These are phyloP conservation scores for Amanita subjunquillea DNA, from an alignment of 768 basidiomycete species.

Conservation along the genomic window DNA sequence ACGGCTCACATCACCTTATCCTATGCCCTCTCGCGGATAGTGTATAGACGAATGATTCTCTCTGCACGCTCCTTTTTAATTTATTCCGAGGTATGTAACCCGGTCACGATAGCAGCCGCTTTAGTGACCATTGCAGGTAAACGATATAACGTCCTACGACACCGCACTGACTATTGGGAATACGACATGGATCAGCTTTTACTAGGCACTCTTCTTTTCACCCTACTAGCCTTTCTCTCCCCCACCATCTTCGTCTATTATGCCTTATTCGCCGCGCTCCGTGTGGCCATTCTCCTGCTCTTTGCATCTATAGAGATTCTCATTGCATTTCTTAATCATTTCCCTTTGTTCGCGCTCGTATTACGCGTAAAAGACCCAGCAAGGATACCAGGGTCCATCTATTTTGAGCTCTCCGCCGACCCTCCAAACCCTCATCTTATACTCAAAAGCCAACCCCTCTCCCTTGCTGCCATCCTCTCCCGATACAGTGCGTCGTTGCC, in stretches of 20 bases:
- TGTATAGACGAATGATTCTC: conserved; percentile 52
- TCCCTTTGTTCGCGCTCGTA: conserved; percentile 85
- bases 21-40: conserved; percentile 48
- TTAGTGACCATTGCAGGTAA: conserved; percentile 36
- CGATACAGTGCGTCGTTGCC: conserved; percentile 40
- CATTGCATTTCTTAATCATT: conserved; percentile 81
- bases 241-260: conserved; percentile 88
- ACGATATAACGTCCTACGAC: conserved; percentile 76
- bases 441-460: conserved; percentile 37
- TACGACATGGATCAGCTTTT: conserved; percentile 92
- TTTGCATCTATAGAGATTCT: conserved; percentile 56
- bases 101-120: too few relatives aligned
- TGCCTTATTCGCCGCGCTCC: conserved; percentile 60
- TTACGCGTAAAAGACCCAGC: conserved; percentile 75
- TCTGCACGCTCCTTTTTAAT: conserved; percentile 71
- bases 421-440: not conserved
- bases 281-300: conserved; percentile 35
- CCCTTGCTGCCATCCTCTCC: conserved; percentile 40
- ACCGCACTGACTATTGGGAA: conserved; percentile 82
- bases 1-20: conserved; percentile 67
- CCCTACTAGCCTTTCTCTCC: conserved; percentile 68
- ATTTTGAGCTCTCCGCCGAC: conserved; percentile 1
- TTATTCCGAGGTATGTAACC: conserved; percentile 56
- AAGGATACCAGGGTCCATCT: conserved; percentile 63
- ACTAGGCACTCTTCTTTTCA: conserved; percentile 88